Base-by-base conservation (phyloP, 176 grass and related monocot genomes). In the Leersia perrieri region DNA sequence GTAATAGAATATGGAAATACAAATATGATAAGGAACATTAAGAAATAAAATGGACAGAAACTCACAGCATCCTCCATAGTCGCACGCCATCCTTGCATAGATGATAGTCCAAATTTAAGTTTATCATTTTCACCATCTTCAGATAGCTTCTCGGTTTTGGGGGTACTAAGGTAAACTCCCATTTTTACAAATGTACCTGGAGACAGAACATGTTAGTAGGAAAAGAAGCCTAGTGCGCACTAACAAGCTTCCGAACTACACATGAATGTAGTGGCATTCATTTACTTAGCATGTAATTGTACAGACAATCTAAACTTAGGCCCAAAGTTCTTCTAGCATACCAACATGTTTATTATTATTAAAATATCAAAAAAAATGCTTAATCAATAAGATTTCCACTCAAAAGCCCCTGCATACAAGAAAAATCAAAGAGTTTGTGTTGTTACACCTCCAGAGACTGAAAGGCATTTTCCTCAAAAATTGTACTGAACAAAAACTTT, bases 61-160 rank as follows among this genome's bases (percentile, higher is more conserved):
- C 90, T 91, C 69, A 94, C 94, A 79, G 94, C 94, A 90, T 97
- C 94, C 78, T 97, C 94, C 94, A 97, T 97, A 82, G 64, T 94
- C 36, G 94, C 81, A 77, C 92, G 94, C 94, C 94, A 97, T 32
- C 92, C 94, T 94, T 97, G 94, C 94, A 94, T 94, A 11, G 89
- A 97, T 64, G 94, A 97, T 65, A 97, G 80, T 40, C 94, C 94
- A 80, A 90, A 97, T 76, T 74, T 94, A 72, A 97, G 85, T 31
- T 45, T 66, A 60, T 82, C 85, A 67, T 90, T 97, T 65, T 87
- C 92, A 9, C 88, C 92, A 68, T 94, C 83, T 86, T 97, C 94
- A 22, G 94, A 97, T 87, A 85, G 36, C 30, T 94, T 97, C 64
- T 97, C 94, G 0, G 92, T 97, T 86, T 94, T 97, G 11, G 94